A percentile compares a stretch with the other conserved stretches of the same genome.
phyloP scores from a whole-genome alignment of 345 rosid genomes.

The Rhodomyrtus tomentosa region DNA sequence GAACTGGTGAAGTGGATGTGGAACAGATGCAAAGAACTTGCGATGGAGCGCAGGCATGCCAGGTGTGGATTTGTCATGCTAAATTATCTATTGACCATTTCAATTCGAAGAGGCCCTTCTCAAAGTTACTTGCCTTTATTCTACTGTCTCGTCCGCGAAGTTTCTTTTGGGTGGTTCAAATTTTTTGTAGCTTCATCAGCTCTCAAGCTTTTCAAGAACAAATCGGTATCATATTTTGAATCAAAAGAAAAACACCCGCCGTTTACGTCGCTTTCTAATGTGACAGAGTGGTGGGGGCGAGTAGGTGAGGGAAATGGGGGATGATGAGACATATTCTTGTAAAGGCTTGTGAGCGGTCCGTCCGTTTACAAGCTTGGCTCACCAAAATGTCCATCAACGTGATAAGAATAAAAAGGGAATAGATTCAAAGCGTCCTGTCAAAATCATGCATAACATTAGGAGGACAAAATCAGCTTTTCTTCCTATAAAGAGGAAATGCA shows the following conservation, averaged over 20 bases:
- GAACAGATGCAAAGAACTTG: neutral
- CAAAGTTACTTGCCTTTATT: neutral
- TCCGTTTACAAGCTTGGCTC: neutral
- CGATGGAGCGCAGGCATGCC: neutral
- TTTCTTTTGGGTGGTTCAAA: neutral
- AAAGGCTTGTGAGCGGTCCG: neutral
- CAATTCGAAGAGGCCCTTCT: neutral
- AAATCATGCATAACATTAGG: slow-evolving; percentile 1
- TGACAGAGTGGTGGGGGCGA: neutral
- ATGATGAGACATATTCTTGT: neutral
- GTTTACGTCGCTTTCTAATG: neutral
- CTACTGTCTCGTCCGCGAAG: neutral
- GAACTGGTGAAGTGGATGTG: neutral
- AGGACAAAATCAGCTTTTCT: neutral
- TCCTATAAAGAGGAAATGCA: neutral
- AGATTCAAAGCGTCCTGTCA: slow-evolving; percentile 18
- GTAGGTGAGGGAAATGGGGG: neutral
- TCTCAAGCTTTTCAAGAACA: neutral
- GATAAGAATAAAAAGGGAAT: slow-evolving; percentile 10
- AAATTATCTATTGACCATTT: neutral
- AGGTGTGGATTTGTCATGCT: neutral
- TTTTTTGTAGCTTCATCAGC: neutral
- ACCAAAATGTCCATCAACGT: neutral
- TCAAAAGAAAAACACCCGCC: neutral
- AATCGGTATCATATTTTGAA: neutral